A percentile compares a stretch with the other conserved stretches of the same genome.
phyloP scores from a whole-genome alignment of 306 rosid species.

The Quercus dentata region DNA sequence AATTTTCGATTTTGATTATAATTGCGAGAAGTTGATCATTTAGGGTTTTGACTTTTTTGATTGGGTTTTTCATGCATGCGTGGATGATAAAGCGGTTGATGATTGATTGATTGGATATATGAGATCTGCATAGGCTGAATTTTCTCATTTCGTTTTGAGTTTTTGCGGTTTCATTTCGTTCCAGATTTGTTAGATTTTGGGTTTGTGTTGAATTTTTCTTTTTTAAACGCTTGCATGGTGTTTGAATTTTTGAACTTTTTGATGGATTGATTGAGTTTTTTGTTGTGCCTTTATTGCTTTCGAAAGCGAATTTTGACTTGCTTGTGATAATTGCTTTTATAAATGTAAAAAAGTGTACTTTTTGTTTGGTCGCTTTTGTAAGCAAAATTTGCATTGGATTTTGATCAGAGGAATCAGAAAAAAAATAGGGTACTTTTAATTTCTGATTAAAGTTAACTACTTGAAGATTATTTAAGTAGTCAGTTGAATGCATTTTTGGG shows the following conservation, averaged over 20 bases:
- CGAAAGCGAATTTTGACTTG: neutral
- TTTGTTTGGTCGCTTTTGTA: neutral
- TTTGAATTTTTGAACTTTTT: neutral
- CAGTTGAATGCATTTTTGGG: neutral
- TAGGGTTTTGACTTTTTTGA: neutral
- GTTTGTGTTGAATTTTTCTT: neutral
- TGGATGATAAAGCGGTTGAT: constrained; percentile 30
- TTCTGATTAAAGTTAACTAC: neutral
- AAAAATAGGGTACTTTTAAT: neutral
- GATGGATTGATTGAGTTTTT: no score
- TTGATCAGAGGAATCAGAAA: neutral
- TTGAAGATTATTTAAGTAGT: neutral
- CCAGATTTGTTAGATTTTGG: neutral
- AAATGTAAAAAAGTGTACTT: neutral
- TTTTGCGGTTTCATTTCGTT: neutral
- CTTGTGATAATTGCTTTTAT: neutral
- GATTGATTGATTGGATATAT: constrained; percentile 1
- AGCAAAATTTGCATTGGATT: neutral
- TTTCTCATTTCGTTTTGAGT: neutral
- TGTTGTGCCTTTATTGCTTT: neutral
- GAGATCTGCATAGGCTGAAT: constrained; percentile 26
- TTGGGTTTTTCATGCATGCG: constrained; percentile 12
- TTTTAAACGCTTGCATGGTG: neutral
- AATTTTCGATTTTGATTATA: neutral
- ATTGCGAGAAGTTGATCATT: neutral